phyloP scores from a whole-genome alignment of 2,329 filamentous ascomycete species.

The Colletotrichum agaves region DNA sequence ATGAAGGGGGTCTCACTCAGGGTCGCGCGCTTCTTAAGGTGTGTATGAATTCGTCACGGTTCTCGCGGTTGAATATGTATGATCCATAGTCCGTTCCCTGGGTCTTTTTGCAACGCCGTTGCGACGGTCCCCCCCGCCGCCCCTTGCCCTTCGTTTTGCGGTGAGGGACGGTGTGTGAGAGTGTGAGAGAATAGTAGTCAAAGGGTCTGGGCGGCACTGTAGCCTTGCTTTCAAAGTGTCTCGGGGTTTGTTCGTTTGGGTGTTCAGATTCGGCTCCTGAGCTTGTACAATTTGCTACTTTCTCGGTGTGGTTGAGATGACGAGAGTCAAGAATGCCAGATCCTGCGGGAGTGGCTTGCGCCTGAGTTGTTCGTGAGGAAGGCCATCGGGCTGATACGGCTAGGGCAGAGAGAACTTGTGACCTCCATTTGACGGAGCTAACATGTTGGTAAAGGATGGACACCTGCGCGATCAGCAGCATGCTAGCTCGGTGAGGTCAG shows the following conservation, averaged over 20 bases:
- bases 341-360: not conserved
- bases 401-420: not conserved
- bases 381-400: not conserved
- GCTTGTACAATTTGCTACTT: not conserved
- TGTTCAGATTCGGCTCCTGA: not conserved
- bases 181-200: not conserved
- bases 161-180: constrained; percentile 23
- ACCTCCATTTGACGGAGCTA: not conserved
- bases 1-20: not conserved
- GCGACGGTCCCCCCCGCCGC: not conserved
- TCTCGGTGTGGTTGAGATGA: not conserved
- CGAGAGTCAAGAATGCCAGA: not conserved
- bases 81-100: constrained; percentile 8
- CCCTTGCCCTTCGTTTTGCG: constrained; percentile 13
- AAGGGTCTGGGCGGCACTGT: constrained; percentile 5
- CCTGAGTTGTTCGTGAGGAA: not conserved
- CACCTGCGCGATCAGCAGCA: constrained; percentile 23
- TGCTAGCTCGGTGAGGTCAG: constrained; percentile 4
- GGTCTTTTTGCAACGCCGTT: not conserved
- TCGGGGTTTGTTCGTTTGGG: too few species aligned
- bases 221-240: too few species aligned
- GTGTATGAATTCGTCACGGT: not conserved
- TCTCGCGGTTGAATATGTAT: not conserved
- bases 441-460: not conserved
- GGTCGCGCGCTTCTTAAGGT: too few species aligned